Conservation (phyloP, 2,329 filamentous ascomycete species). For the Curvularia sp. region DNA sequence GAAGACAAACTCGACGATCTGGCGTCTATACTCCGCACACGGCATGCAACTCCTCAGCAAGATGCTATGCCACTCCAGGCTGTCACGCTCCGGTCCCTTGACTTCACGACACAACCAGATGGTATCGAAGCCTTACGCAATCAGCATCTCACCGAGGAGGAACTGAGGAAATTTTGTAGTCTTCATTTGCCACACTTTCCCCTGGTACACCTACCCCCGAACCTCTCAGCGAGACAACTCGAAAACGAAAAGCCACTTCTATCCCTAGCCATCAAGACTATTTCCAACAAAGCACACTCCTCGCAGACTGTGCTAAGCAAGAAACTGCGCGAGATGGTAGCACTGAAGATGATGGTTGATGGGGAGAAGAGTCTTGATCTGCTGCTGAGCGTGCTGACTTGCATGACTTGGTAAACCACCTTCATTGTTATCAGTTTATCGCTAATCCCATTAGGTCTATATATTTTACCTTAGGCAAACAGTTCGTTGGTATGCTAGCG, state of each 20-base stretch:
- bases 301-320: conserved; percentile 27
- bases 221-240: conserved; percentile 16
- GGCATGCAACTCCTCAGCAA: conserved; percentile 8
- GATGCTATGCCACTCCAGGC: conserved; percentile 13
- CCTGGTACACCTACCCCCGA: conserved; percentile 17
- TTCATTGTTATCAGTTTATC: neutral
- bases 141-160: conserved; percentile 13
- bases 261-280: conserved; percentile 26
- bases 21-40: conserved; percentile 36
- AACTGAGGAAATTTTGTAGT: conserved; percentile 20
- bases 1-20: conserved; percentile 45
- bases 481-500: conserved; percentile 26
- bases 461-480: conserved; percentile 28
- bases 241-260: conserved; percentile 19
- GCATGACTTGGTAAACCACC: conserved; percentile 27
- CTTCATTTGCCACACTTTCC: conserved; percentile 23
- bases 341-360: conserved; percentile 29
- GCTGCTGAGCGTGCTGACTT: conserved; percentile 29
- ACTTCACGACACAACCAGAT: neutral
- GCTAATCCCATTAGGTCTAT: conserved; percentile 21
- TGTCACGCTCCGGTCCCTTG: neutral
- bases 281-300: conserved; percentile 23
- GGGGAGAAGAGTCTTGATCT: conserved; percentile 35
- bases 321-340: conserved; percentile 24
- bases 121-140: neutral